Conservation (phyloP, 1,284 basidiomycete species). For the Apiotrichum laibachii region DNA sequence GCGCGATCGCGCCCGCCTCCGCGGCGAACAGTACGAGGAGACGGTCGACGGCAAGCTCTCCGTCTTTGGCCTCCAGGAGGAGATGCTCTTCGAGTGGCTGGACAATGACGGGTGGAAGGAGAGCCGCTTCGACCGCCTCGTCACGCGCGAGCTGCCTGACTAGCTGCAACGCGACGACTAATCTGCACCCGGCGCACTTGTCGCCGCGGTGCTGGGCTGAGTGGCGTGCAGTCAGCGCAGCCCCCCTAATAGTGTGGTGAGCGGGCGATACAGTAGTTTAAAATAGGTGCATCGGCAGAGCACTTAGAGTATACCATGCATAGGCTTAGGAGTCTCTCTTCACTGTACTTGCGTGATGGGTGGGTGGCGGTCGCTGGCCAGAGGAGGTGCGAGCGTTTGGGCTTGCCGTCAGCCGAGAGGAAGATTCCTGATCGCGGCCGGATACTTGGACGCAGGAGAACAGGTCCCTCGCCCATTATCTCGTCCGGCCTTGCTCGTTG, state of each 20-base stretch:
- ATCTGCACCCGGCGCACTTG: too few relatives aligned
- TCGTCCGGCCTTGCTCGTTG: too few relatives aligned
- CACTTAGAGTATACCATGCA: slow-evolving; percentile 1
- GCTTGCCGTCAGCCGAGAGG: too few relatives aligned
- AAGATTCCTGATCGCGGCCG: too few relatives aligned
- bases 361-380: too few relatives aligned
- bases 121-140: slow-evolving; percentile 77
- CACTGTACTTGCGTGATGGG: too few relatives aligned
- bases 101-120: slow-evolving; percentile 69
- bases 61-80: slow-evolving; percentile 82
- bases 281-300: not conserved
- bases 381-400: too few relatives aligned
- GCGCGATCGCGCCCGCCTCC: slow-evolving; percentile 60
- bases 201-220: not conserved
- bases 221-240: too few relatives aligned
- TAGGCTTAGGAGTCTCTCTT: not conserved
- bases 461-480: too few relatives aligned
- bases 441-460: too few relatives aligned
- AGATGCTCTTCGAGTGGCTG: slow-evolving; percentile 76
- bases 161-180: slow-evolving; percentile 11
- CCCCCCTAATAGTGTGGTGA: too few relatives aligned
- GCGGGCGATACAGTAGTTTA: too few relatives aligned
- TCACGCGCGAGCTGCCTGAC: slow-evolving; percentile 83
- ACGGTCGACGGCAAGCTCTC: slow-evolving; percentile 74
- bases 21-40: slow-evolving; percentile 52